Evolutionary conservation across 257 asterid species (phyloP).

Genomic region (Buddleja alternifolia): DNA sequence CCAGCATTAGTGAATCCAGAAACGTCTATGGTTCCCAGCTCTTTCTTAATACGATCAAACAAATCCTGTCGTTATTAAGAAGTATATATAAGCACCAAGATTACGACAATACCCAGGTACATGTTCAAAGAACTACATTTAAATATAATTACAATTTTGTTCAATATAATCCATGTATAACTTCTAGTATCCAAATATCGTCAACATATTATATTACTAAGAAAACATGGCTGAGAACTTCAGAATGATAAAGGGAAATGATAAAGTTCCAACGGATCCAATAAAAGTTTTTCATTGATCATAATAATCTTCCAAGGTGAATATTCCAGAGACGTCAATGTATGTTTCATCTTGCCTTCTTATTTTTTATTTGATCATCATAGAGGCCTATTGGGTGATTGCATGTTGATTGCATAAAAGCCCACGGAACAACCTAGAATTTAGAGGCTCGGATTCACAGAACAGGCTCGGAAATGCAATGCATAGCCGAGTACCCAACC

Average conservation of each 20-base stretch:
- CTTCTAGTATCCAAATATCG: background rate
- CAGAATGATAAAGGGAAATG: background rate
- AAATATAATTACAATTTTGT: background rate
- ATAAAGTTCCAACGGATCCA: background rate
- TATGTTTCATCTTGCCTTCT: background rate
- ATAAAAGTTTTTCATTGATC: background rate
- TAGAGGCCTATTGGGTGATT: slow-evolving; percentile 10
- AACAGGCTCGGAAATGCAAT: slow-evolving; percentile 9
- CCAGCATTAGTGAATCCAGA: slow-evolving; percentile 50
- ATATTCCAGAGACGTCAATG: background rate
- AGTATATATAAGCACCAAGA: slow-evolving; percentile 23
- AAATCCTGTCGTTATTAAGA: slow-evolving; percentile 53
- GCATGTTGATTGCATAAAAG: slow-evolving; percentile 12
- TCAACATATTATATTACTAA: background rate
- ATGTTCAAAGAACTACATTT: too few relatives aligned
- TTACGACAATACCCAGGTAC: too few relatives aligned
- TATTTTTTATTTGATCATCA: slow-evolving; percentile 1
- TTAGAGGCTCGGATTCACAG: background rate
- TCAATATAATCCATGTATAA: background rate
- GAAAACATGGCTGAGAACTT: background rate
- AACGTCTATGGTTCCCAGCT: slow-evolving; percentile 60
- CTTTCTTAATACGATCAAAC: slow-evolving; percentile 76
- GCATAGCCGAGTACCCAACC: background rate
- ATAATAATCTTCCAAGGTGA: background rate
- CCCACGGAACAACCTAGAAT: slow-evolving; percentile 5